Evolutionary conservation across 2,329 filamentous ascomycete species (phyloP).

Genomic region (Paecilomyces sp.): DNA sequence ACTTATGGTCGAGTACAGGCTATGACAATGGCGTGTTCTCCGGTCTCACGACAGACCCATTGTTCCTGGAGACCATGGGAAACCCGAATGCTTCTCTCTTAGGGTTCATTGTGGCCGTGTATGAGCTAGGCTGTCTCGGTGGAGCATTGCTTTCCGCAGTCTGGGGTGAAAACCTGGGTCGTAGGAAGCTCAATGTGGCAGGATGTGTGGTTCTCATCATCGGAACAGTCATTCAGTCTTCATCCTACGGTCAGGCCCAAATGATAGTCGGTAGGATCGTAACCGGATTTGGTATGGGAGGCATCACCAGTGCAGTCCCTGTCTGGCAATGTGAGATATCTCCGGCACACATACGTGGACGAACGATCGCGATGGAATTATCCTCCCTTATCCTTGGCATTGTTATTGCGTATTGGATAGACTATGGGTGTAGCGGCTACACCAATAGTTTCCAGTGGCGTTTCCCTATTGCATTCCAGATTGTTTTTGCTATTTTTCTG

Average conservation of each 20-base stretch:
- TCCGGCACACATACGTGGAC: constrained; percentile 3
- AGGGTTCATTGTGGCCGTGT: constrained; percentile 8
- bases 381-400: constrained; percentile 10
- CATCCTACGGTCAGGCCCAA: constrained; percentile 21
- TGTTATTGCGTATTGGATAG: constrained; percentile 8
- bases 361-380: constrained; percentile 4
- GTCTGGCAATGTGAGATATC: constrained; percentile 30
- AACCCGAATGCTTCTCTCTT: constrained; percentile 6
- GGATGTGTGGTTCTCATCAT: constrained; percentile 1
- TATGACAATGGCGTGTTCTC: constrained; percentile 10
- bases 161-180: constrained; percentile 1
- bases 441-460: constrained; percentile 6
- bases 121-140: constrained; percentile 4
- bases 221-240: constrained; percentile 2
- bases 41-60: constrained; percentile 7
- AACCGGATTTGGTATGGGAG: constrained; percentile 42
- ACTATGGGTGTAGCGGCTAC: constrained; percentile 7
- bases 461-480: constrained; percentile 8
- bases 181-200: not conserved
- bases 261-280: constrained; percentile 41
- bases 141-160: constrained; percentile 1
- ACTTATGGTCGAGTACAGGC: not conserved
- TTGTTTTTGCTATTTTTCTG: constrained; percentile 1
- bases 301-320: constrained; percentile 42
- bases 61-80: constrained; percentile 8